These are phyloP conservation scores for Aspergillus sp. DNA, from an alignment of 2,329 filamentous ascomycete genomes.

Conservation along the genomic window DNA sequence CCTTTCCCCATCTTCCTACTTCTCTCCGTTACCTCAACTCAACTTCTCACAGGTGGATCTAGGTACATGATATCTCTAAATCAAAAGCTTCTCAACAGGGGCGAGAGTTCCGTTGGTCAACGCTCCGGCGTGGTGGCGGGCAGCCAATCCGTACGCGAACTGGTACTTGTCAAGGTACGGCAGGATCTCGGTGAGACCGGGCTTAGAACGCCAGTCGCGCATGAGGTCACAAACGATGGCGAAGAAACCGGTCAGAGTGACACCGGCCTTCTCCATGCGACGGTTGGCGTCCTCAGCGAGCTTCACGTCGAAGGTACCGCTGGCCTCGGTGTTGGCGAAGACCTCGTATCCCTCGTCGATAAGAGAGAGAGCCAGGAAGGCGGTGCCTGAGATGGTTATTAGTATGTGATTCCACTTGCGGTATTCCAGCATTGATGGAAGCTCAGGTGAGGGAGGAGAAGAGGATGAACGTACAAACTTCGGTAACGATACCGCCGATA, in stretches of 20 bases:
- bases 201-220: constrained; percentile 65
- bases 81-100: constrained; percentile 49
- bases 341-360: constrained; percentile 70
- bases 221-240: constrained; percentile 67
- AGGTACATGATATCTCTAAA: constrained; percentile 5
- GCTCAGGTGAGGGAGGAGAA: background rate
- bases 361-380: constrained; percentile 72
- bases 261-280: constrained; percentile 66
- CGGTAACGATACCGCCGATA: constrained; percentile 69
- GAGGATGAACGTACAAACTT: constrained; percentile 58
- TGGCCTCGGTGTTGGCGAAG: constrained; percentile 71
- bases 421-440: no score
- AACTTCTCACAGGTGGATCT: background rate
- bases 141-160: constrained; percentile 64
- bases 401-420: background rate
- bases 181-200: constrained; percentile 57
- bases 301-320: constrained; percentile 59
- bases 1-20: background rate
- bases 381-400: constrained; percentile 49
- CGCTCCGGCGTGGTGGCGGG: constrained; percentile 61
- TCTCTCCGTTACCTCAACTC: background rate
- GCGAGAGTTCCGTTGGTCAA: constrained; percentile 59
- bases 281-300: constrained; percentile 60
- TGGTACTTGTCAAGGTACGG: constrained; percentile 59
- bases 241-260: constrained; percentile 56